phyloP scores from a whole-genome alignment of 805 yeast species.

The Candida manassasensis region DNA sequence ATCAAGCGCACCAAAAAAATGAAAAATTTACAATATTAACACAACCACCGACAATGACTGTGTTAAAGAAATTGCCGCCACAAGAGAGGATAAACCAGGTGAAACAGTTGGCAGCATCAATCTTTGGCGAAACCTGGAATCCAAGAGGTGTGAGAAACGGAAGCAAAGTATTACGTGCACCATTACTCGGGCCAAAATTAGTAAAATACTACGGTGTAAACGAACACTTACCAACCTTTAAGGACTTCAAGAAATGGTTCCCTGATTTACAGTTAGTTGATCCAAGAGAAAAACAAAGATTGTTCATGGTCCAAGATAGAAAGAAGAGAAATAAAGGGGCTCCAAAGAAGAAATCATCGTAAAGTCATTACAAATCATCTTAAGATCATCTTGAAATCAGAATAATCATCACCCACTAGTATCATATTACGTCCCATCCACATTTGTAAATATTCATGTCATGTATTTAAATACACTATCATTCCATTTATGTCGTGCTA shows the following conservation, averaged over 20 bases:
- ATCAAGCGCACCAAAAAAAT: too few species aligned
- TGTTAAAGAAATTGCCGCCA: slow-evolving; percentile 36
- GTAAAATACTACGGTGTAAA: slow-evolving; percentile 68
- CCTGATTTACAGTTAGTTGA: slow-evolving; percentile 51
- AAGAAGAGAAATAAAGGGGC: slow-evolving; percentile 89
- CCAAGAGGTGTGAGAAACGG: slow-evolving; percentile 68
- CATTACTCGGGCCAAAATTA: slow-evolving; percentile 69
- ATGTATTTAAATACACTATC: slow-evolving; percentile 7
- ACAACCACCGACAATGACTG: slow-evolving; percentile 13
- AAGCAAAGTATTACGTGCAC: slow-evolving; percentile 59
- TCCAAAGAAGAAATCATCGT: slow-evolving; percentile 56
- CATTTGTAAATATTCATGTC: slow-evolving; percentile 1
- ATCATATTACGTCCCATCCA: slow-evolving; percentile 4
- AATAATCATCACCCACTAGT: too few species aligned
- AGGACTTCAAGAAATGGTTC: slow-evolving; percentile 52
- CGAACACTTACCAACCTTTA: slow-evolving; percentile 60
- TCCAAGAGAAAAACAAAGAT: slow-evolving; percentile 66
- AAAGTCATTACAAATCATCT: neutral
- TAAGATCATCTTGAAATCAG: neutral
- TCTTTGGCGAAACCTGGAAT: slow-evolving; percentile 68
- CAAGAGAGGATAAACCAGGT: slow-evolving; percentile 49
- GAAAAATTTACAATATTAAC: neutral
- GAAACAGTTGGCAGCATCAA: slow-evolving; percentile 55
- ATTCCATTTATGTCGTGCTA: neutral
- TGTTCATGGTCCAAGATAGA: slow-evolving; percentile 56